Evolutionary conservation across 148 eudicot species (phyloP), one percentile per base, ranked within the genome.

Genomic region (Polygonum aviculare): DNA sequence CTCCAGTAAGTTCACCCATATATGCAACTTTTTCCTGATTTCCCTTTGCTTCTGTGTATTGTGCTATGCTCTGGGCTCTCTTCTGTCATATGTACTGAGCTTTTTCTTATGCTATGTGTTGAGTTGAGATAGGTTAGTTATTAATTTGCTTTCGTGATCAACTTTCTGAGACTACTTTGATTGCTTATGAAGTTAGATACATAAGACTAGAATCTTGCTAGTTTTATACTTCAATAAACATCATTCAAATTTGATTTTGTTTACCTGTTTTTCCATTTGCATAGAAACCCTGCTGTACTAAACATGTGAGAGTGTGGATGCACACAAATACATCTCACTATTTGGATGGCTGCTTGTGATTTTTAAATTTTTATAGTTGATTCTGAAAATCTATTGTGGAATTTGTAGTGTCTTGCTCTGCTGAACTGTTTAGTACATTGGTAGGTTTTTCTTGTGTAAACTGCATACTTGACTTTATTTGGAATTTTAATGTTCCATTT

Each of bases 1-100:
- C 84, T 69, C 85, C 86, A 1, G 96, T 91, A 85, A 87, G 94
- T 82, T 45, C 47, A 69, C 35, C 33, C 33, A 59, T 22, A 59
- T 59, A 21, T 59, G 65, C 65, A 59, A 59, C 65, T 59, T 10
- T 59, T 21, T 14, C 31, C 65, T 21, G 14, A 21, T 59, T 59
- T 59, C 12, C 22, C 21, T 11, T 59, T 59, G 22, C 35, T 21
- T 59, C 35, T 21, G 36, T 8, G 35, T 59, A 59, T 59, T 59
- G 65, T 59, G 65, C 65, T 59, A 7, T 59, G 35, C 21, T 59
- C 35, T 22, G 65, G 22, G 65, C 14, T 9, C 45, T 55, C n/a
- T 79, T 50, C 57, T 51, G 33, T 76, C 38, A 50, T 1, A 31
- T 14, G 33, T 59, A 59, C 35, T 26, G 31, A 21, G 2, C 35